A percentile compares a stretch with the other conserved stretches of the same genome.
phyloP scores from a whole-genome alignment of 2,329 filamentous ascomycete genomes.

The Cyphellophora attinorum region DNA sequence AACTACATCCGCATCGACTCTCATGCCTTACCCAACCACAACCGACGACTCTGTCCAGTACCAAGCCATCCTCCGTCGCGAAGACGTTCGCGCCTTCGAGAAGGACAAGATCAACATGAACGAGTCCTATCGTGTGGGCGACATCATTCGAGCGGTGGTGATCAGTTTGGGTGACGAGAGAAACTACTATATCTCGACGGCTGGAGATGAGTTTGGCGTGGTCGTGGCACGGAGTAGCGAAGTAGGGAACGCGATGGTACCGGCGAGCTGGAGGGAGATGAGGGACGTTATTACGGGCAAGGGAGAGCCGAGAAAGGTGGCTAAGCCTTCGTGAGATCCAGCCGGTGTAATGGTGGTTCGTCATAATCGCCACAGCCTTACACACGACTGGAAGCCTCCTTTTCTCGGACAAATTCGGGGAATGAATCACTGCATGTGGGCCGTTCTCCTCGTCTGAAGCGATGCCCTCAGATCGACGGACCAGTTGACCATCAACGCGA shows the following conservation, averaged over 20 bases:
- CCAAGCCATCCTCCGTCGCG: constrained; percentile 73
- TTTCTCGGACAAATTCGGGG: too few species aligned
- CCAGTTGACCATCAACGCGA: too few species aligned
- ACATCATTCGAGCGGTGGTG: constrained; percentile 79
- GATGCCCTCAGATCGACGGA: too few species aligned
- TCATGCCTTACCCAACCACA: constrained; percentile 21
- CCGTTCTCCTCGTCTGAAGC: too few species aligned
- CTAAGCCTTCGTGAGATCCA: constrained; percentile 84
- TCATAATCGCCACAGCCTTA: too few species aligned
- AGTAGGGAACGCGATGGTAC: constrained; percentile 80
- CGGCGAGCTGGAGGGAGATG: constrained; percentile 93
- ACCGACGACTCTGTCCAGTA: constrained; percentile 58
- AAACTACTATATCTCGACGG: constrained; percentile 91
- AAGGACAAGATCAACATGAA: constrained; percentile 89
- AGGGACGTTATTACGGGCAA: constrained; percentile 68
- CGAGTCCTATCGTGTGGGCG: constrained; percentile 84
- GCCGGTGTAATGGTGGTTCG: too few species aligned
- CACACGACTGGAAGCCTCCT: too few species aligned
- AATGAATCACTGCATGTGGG: too few species aligned
- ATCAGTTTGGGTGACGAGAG: constrained; percentile 88
- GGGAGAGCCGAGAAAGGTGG: constrained; percentile 79
- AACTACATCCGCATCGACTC: constrained; percentile 27
- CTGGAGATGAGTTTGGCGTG: constrained; percentile 82
- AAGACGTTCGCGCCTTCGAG: constrained; percentile 90
- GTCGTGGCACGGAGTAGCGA: constrained; percentile 79